Evolutionary conservation across 495 filamentous ascomycete genomes (phyloP).

Genomic region (Gamarada debralockiae): DNA sequence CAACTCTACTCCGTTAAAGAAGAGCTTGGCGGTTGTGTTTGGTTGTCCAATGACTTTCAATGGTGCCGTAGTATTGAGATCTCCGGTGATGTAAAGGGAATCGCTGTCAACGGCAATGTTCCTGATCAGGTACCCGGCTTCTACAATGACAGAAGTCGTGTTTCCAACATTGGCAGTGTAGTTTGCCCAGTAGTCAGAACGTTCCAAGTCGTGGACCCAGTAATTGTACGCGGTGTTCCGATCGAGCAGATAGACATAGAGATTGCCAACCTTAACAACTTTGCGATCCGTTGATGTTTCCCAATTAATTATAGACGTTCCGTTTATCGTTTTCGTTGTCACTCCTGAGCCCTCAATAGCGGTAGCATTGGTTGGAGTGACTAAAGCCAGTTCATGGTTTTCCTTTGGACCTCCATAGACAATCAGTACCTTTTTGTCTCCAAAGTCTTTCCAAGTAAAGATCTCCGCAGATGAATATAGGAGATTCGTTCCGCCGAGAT

Average conservation of each 20-base stretch:
- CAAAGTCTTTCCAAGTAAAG: constrained; percentile 62
- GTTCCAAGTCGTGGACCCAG: constrained; percentile 55
- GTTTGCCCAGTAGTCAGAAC: not conserved
- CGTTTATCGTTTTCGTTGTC: not conserved
- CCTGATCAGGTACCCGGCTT: constrained; percentile 68
- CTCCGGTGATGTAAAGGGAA: constrained; percentile 56
- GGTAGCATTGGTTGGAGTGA: constrained; percentile 42
- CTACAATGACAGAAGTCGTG: constrained; percentile 54
- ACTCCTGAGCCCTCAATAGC: not conserved
- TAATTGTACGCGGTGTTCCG: constrained; percentile 67
- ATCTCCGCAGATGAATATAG: constrained; percentile 73
- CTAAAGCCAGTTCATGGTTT: constrained; percentile 60
- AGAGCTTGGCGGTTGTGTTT: constrained; percentile 37
- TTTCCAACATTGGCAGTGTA: constrained; percentile 28
- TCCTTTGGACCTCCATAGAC: constrained; percentile 67
- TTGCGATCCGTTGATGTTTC: not conserved
- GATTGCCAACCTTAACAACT: not conserved
- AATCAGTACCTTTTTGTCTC: constrained; percentile 56
- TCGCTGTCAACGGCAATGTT: constrained; percentile 42
- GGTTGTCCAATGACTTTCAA: constrained; percentile 59
- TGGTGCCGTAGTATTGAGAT: constrained; percentile 62
- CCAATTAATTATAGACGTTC: not conserved
- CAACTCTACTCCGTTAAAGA: constrained; percentile 51
- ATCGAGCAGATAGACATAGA: constrained; percentile 28
- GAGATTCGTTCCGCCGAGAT: constrained; percentile 53